Evolutionary conservation across 306 rosid genomes (phyloP), one percentile per base, ranked within the genome.

Genomic region (Crataegus laevigata): DNA sequence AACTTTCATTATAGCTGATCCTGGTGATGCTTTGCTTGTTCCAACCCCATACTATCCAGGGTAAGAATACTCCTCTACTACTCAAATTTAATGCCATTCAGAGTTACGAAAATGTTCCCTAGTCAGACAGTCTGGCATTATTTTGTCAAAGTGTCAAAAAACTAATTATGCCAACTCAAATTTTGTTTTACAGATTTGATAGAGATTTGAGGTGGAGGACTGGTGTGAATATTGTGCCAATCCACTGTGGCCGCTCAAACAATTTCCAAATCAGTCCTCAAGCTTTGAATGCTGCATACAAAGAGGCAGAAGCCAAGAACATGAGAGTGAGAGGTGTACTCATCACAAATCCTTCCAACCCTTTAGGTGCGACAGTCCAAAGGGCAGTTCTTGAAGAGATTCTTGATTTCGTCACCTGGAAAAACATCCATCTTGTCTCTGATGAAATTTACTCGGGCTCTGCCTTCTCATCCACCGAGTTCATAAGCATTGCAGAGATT

Each of bases 391-490:
- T 94, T 0, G 91, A 88, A 25, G 78, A 82, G 43, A 77, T 91
- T 77, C 85, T 94, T 0, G 93, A 91, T 61, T 94, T 91, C 2
- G 96, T 76, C 32, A 80, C 77, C 4, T 70, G 38, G 36, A 91
- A 94, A 80, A 94, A 94, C 90, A 91, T 94, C 82, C 98, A 94
- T 45, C 89, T 94, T 2, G 88, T 94, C 4, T 91, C 98, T 1
- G 98, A 94, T 40, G 97, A 94, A 85, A 94, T 94, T 88, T 94
- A 94, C 81, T 94, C 98, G 0, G 98, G 98, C 3, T 91, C 98
- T 0, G 85, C 83, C 1, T 94, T 94, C 83, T 87, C 96, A 11
- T 78, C 90, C 3, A 50, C 81, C 0, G 96, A 90, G 54, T 94
- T 94, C 58, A 22, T 82, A 24, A 92, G 97, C 87, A 58, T 94